These are phyloP conservation scores for Austropuccinia psidii DNA, from an alignment of 1,284 basidiomycete species.

Conservation along the genomic window DNA sequence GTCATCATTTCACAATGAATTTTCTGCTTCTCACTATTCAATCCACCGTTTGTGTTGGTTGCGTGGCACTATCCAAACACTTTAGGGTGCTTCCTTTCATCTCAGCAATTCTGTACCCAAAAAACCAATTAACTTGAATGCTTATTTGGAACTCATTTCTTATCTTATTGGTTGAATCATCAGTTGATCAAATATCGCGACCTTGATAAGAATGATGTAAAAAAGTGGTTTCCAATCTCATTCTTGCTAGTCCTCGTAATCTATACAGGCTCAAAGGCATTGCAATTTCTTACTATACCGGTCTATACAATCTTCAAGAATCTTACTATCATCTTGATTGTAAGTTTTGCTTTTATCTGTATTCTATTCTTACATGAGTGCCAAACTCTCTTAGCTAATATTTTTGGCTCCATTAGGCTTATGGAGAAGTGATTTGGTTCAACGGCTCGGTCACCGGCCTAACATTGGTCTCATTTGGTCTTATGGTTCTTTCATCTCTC, in stretches of 20 bases:
- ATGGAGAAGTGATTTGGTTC: slow-evolving; percentile 97
- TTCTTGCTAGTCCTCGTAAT: slow-evolving; percentile 87
- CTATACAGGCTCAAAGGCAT: slow-evolving; percentile 94
- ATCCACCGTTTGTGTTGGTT: slow-evolving; percentile 50
- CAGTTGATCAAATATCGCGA: slow-evolving; percentile 74
- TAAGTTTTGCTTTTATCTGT: slow-evolving; percentile 49
- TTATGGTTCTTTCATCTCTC: slow-evolving; percentile 92
- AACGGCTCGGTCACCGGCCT: slow-evolving; percentile 78
- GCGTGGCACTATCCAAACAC: slow-evolving; percentile 8
- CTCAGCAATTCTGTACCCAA: neutral
- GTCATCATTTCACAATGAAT: slow-evolving; percentile 89
- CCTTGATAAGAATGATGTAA: slow-evolving; percentile 76
- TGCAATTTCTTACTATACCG: slow-evolving; percentile 51
- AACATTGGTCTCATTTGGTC: slow-evolving; percentile 77
- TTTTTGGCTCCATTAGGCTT: slow-evolving; percentile 55
- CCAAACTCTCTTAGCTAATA: neutral
- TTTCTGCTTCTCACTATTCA: slow-evolving; percentile 90
- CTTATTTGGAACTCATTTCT: slow-evolving; percentile 61
- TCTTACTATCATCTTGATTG: slow-evolving; percentile 94
- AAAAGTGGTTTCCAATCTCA: slow-evolving; percentile 89
- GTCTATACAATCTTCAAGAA: slow-evolving; percentile 90
- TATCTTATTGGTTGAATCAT: slow-evolving; percentile 55
- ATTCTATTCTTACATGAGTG: neutral
- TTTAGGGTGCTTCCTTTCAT: neutral
- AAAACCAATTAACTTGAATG: neutral